Conservation (phyloP, 2,329 filamentous ascomycete species). For the Ophiostoma tasmaniense region DNA sequence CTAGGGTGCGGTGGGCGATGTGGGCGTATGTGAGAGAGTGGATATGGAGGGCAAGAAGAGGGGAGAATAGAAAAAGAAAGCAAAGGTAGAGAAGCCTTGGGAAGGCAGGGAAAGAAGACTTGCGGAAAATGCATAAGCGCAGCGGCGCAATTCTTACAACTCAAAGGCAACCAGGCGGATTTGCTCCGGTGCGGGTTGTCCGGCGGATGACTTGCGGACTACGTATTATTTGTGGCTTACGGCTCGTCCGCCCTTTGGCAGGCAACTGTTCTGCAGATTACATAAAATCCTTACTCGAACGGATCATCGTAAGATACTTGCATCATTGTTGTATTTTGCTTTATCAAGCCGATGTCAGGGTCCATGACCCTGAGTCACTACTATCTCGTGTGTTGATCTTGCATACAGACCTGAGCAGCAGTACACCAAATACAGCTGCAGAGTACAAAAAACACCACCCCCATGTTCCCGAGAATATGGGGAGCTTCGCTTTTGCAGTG, state of each 20-base stretch:
- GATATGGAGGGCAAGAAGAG: neutral
- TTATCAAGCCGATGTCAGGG: neutral
- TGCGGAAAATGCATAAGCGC: neutral
- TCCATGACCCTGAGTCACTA: neutral
- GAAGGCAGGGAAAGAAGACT: neutral
- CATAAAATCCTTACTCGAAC: neutral
- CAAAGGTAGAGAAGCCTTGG: neutral
- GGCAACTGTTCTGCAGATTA: neutral
- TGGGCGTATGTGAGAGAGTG: neutral
- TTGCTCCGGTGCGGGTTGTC: neutral
- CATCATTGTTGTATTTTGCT: neutral
- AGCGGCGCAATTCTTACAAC: neutral
- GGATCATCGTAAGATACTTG: neutral
- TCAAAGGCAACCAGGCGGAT: neutral
- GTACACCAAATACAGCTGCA: neutral
- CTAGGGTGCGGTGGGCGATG: neutral
- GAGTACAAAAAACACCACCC: neutral
- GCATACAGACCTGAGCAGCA: neutral
- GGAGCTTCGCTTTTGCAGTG: neutral
- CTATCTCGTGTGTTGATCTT: neutral
- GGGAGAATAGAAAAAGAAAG: neutral
- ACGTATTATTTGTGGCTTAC: neutral
- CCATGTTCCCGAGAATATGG: slow-evolving; percentile 1
- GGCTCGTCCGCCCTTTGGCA: neutral
- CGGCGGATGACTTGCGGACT: neutral